Conservation (phyloP, 192 early-diverging fungal genomes). For the Haplosporangium gracile region DNA sequence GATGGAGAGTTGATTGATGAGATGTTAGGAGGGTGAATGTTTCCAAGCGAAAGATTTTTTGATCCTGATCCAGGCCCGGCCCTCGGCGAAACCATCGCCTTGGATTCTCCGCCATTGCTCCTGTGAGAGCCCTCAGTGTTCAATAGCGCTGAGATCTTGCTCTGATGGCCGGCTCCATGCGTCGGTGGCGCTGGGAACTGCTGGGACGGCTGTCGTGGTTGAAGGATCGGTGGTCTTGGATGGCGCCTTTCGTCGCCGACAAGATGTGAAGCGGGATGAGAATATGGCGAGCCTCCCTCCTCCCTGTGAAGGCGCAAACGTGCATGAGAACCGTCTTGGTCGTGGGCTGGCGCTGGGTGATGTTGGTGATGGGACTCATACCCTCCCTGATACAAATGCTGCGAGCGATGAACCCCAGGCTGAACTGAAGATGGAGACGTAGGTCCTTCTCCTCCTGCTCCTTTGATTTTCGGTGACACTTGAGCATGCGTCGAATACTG, state of each 20-base stretch:
- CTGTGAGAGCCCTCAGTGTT: slow-evolving; percentile 10
- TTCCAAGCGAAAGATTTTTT: slow-evolving; percentile 6
- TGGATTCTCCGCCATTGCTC: not conserved
- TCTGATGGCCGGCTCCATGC: slow-evolving; percentile 1
- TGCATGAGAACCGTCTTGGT: not conserved
- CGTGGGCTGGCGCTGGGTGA: not conserved
- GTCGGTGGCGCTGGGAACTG: not conserved
- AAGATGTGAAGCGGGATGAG: not conserved
- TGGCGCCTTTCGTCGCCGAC: slow-evolving; percentile 3
- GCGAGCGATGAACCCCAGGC: not conserved
- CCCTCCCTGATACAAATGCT: not conserved
- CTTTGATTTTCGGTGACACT: not conserved
- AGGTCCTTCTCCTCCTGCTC: not conserved
- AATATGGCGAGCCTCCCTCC: not conserved
- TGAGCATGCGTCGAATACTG: not conserved
- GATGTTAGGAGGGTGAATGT: not conserved
- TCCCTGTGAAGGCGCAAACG: not conserved
- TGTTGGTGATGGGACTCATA: not conserved
- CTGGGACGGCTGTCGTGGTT: not conserved
- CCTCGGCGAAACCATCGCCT: not conserved
- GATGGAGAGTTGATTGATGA: slow-evolving; percentile 7
- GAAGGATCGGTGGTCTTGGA: slow-evolving; percentile 1
- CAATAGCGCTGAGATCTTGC: slow-evolving; percentile 1
- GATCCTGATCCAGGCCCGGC: not conserved
- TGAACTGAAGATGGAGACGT: not conserved